These are phyloP conservation scores for Osmanthus fragrans DNA, from an alignment of 257 asterid genomes.

Conservation along the genomic window DNA sequence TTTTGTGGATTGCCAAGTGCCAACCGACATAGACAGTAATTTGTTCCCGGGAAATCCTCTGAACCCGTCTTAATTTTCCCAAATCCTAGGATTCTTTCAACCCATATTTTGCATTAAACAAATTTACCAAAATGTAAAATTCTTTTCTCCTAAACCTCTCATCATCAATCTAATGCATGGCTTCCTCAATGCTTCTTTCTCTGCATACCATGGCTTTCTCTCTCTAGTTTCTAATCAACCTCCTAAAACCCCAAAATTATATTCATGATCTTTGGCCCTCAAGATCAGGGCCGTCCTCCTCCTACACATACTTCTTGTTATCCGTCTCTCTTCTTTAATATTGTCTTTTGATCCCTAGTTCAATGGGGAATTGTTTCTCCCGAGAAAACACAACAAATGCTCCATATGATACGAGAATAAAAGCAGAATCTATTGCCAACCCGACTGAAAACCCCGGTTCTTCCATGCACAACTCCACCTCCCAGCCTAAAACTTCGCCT, in stretches of 20 bases:
- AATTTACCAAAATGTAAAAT: background rate
- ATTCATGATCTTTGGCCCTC: background rate
- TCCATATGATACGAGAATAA: background rate
- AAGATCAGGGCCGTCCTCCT: background rate
- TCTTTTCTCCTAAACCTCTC: background rate
- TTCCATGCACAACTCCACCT: background rate
- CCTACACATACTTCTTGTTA: background rate
- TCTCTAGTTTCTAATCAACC: background rate
- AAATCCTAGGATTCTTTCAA: slow-evolving; percentile 2
- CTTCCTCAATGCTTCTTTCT: background rate
- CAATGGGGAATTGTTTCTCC: slow-evolving; percentile 3
- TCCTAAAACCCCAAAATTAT: background rate
- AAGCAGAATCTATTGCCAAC: background rate
- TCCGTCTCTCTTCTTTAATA: background rate
- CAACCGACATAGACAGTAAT: background rate
- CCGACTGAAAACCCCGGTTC: background rate
- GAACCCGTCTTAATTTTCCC: background rate
- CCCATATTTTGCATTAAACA: background rate
- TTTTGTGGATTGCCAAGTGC: background rate
- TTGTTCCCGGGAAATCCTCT: background rate
- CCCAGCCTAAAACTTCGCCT: slow-evolving; percentile 7
- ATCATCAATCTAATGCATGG: background rate
- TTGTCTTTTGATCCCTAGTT: background rate
- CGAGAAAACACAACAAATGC: background rate
- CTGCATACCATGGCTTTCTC: background rate